Percentiles rank a stretch among this genome's conserved stretches.
Conservation (phyloP, 2,329 filamentous ascomycete genomes). For the Macrophomina pseudophaseolina region DNA sequence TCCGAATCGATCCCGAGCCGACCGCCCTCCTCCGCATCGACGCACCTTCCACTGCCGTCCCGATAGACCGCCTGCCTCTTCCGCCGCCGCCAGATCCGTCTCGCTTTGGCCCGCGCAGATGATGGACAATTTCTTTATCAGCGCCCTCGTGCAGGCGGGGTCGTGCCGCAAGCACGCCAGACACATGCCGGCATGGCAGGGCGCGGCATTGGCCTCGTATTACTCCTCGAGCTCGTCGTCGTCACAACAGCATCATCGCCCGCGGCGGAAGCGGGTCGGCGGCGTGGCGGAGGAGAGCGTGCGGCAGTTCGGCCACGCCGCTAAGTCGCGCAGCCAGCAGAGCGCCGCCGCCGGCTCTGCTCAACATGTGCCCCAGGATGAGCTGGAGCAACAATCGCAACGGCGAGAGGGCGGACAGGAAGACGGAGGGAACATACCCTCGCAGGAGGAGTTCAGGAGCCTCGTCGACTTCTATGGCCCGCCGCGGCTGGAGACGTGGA, state of each 20-base stretch:
- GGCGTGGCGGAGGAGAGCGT: slow-evolving; percentile 14
- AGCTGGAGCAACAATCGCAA: not conserved
- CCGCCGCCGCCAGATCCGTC: slow-evolving; percentile 13
- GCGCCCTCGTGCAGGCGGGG: slow-evolving; percentile 58
- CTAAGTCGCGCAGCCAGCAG: not conserved
- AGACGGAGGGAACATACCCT: not conserved
- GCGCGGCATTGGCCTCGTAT: not conserved
- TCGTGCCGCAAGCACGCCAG: slow-evolving; percentile 57
- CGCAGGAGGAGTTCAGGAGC: not conserved
- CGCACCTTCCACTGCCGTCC: slow-evolving; percentile 32
- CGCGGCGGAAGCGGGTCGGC: slow-evolving; percentile 32
- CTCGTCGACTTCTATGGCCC: slow-evolving; percentile 20
- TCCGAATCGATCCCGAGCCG: not conserved
- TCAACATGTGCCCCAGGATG: not conserved
- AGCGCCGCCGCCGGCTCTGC: not conserved
- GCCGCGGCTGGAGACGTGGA: not conserved
- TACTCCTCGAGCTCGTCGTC: no score
- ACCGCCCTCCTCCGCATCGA: not conserved
- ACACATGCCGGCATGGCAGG: slow-evolving; percentile 35
- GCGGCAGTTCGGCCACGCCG: slow-evolving; percentile 27
- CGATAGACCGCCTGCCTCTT: slow-evolving; percentile 20
- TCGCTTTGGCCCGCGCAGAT: slow-evolving; percentile 40
- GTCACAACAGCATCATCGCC: slow-evolving; percentile 28
- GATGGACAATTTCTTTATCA: slow-evolving; percentile 59
- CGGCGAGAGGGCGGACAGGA: slow-evolving; percentile 6